Percentiles rank a stretch among this genome's conserved stretches.
Conservation (phyloP, 306 rosid genomes). For the Prinsepia uniflora region DNA sequence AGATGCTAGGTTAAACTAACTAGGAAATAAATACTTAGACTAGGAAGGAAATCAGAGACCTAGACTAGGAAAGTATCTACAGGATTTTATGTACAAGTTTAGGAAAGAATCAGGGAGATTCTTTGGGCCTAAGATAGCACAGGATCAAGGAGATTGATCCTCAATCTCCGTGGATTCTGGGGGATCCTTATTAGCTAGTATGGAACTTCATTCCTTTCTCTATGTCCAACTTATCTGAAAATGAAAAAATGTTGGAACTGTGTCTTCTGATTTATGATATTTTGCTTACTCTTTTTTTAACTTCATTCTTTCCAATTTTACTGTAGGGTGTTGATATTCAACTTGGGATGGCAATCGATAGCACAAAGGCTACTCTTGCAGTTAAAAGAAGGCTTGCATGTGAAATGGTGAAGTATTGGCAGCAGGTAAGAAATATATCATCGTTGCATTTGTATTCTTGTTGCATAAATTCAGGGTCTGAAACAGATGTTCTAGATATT, state of each 20-base stretch:
- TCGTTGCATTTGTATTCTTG: background rate
- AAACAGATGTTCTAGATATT: conserved; percentile 1
- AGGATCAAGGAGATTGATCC: no score
- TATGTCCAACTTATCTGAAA: background rate
- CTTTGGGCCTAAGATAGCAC: no score
- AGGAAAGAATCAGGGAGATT: no score
- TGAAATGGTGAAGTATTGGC: conserved; percentile 98
- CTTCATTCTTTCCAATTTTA: conserved; percentile 22
- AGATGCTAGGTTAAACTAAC: no score
- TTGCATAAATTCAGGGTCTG: background rate
- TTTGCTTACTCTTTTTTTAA: background rate
- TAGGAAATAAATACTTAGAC: no score
- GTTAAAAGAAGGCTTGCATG: conserved; percentile 99
- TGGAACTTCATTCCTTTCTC: background rate
- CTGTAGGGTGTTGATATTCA: conserved; percentile 87
- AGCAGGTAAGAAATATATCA: conserved; percentile 57
- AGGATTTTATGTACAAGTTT: no score
- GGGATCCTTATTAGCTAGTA: no score
- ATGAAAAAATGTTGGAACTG: background rate
- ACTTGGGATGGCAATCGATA: conserved; percentile 96
- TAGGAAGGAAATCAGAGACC: no score
- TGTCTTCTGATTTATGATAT: background rate
- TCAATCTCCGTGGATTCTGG: no score
- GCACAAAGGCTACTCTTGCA: conserved; percentile 96
- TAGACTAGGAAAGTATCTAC: no score